Conservation (phyloP, 768 basidiomycete species). For the Leccinum rimulosum region DNA sequence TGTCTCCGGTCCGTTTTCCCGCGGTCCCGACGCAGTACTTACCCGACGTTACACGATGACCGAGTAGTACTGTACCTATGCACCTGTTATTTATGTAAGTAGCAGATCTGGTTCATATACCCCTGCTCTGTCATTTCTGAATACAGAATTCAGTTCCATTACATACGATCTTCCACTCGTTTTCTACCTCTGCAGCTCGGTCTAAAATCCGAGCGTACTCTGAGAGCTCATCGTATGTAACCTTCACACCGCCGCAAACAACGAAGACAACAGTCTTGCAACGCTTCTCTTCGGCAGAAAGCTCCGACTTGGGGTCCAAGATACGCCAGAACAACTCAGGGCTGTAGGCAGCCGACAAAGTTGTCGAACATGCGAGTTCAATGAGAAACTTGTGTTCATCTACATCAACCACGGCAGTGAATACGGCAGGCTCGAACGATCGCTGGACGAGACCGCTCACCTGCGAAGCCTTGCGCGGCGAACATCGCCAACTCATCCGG, state of each 20-base stretch:
- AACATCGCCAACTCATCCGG: slow-evolving; percentile 72
- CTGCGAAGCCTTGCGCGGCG: slow-evolving; percentile 51
- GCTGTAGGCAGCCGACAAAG: slow-evolving; percentile 65
- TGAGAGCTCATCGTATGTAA: slow-evolving; percentile 50
- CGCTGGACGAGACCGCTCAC: slow-evolving; percentile 35
- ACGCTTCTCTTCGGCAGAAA: slow-evolving; percentile 24
- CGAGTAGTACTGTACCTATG: background rate
- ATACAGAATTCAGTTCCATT: slow-evolving; percentile 27
- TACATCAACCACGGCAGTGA: slow-evolving; percentile 22
- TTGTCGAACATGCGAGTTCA: slow-evolving; percentile 72
- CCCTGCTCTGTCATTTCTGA: slow-evolving; percentile 10
- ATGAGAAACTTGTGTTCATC: slow-evolving; percentile 76
- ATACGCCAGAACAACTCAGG: slow-evolving; percentile 49
- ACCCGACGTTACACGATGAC: background rate
- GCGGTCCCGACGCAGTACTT: no score
- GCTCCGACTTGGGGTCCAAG: slow-evolving; percentile 21
- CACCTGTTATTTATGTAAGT: background rate
- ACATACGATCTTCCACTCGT: slow-evolving; percentile 29
- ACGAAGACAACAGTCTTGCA: slow-evolving; percentile 20
- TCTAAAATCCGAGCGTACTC: slow-evolving; percentile 46
- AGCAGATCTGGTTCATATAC: background rate
- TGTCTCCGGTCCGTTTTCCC: no score
- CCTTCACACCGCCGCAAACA: slow-evolving; percentile 54
- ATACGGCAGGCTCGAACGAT: background rate
- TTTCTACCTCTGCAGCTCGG: slow-evolving; percentile 30